Conservation (phyloP, 768 basidiomycete genomes). For the Collybiopsis luxurians region DNA sequence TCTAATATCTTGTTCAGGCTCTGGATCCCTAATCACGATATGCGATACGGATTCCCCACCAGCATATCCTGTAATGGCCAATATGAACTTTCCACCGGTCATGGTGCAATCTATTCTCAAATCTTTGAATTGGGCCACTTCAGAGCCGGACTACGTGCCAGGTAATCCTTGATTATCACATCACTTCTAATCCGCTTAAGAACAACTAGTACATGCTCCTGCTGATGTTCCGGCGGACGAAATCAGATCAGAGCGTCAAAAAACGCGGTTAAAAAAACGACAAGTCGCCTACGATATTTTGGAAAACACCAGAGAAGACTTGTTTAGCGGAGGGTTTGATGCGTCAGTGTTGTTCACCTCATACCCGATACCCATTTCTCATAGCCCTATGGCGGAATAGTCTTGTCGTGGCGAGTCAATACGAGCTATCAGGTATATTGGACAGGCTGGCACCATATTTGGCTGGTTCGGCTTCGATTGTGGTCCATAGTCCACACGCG, state of each 20-base stretch:
- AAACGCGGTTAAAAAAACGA: slow-evolving; percentile 70
- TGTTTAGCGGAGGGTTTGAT: slow-evolving; percentile 88
- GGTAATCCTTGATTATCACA: slow-evolving; percentile 33
- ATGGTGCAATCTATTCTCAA: slow-evolving; percentile 50
- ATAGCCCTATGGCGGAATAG: slow-evolving; percentile 32
- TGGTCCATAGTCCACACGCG: slow-evolving; percentile 80
- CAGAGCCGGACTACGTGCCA: slow-evolving; percentile 72
- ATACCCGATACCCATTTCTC: background rate
- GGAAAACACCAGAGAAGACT: slow-evolving; percentile 65
- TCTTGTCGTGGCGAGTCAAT: slow-evolving; percentile 77
- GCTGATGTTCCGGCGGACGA: slow-evolving; percentile 55
- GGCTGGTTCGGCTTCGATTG: slow-evolving; percentile 81
- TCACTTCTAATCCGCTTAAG: slow-evolving; percentile 11
- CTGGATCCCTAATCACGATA: slow-evolving; percentile 80
- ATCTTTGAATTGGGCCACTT: slow-evolving; percentile 89
- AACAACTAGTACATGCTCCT: slow-evolving; percentile 50
- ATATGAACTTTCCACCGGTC: slow-evolving; percentile 82
- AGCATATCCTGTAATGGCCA: slow-evolving; percentile 75
- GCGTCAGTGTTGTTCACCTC: slow-evolving; percentile 53
- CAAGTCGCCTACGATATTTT: slow-evolving; percentile 66
- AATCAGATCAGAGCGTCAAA: slow-evolving; percentile 71
- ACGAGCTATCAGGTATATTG: slow-evolving; percentile 82
- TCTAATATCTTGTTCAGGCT: slow-evolving; percentile 39
- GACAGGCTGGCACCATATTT: slow-evolving; percentile 73
- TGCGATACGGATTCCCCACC: slow-evolving; percentile 92